Conservation (phyloP, 331 rosid genomes). For the Cucumis variabilis region DNA sequence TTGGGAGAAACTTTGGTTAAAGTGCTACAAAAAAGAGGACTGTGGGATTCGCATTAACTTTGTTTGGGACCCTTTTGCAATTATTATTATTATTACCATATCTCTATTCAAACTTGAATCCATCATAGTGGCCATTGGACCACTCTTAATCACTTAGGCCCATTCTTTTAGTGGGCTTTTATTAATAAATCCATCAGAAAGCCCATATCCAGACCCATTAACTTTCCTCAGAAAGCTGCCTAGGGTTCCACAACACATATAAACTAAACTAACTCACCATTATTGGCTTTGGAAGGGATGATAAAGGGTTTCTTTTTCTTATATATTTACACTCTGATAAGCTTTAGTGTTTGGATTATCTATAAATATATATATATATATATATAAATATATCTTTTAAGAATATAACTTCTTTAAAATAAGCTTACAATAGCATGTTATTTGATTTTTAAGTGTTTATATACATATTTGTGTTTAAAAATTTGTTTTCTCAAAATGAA, state of each 20-base stretch:
- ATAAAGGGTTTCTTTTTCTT: too few relatives aligned
- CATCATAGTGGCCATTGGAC: conserved; percentile 1
- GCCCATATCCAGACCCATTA: conserved; percentile 31
- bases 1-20: background rate
- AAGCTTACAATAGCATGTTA: too few relatives aligned
- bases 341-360: too few relatives aligned
- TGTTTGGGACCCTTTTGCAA: conserved; percentile 20
- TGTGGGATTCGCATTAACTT: conserved; percentile 13
- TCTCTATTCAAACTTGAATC: conserved; percentile 1
- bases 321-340: too few relatives aligned
- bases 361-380: too few relatives aligned
- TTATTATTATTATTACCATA: background rate
- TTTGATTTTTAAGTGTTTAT: too few relatives aligned
- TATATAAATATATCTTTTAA: too few relatives aligned
- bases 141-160: conserved; percentile 12
- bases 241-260: background rate
- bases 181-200: background rate
- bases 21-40: background rate
- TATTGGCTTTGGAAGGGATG: too few relatives aligned
- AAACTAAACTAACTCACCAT: background rate
- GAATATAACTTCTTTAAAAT: too few relatives aligned
- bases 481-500: too few relatives aligned
- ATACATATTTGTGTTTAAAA: too few relatives aligned
- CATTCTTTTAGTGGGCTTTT: background rate
- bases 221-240: background rate